Evolutionary conservation across 768 basidiomycete genomes (phyloP), one percentile per base, ranked within the genome.

Genomic region (Kwoniella heveanensis): DNA sequence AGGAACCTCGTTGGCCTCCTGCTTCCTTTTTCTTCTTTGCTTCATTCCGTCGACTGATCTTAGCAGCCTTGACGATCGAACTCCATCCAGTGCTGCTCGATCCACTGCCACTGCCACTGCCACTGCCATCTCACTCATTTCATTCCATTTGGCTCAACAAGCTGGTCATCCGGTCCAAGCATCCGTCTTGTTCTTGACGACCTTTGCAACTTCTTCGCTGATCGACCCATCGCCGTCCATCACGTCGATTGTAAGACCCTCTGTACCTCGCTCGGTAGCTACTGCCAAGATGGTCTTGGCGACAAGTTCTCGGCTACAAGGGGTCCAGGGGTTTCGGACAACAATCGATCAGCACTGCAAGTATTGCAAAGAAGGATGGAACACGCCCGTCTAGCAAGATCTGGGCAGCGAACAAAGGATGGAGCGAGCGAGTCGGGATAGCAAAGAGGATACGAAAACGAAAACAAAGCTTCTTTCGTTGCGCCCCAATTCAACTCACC

Each of bases 181-280:
- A 57, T 71, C 71, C 24, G 72, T 48, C 26, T 54, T 58, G 60
- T 82, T 83, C 71, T 83, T 82, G 62, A 87, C 83, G 37, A 83
- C 83, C 10, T 81, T 80, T 56, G 85, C 82, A 53, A 88, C 69
- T 4, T 82, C 85, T 61, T 83, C 78, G 50, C 82, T 79, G 44
- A 88, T 81, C 0, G 81, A 77, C 0, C 79, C 82, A 1, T 84
- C 81, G 0, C 87, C 86, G 26, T 85, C 84, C 50, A 85, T 82
- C n/a, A 88, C 68, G 72, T 89, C 87, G 54, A 88, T 82, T 1
- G 83, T 85, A 24, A 88, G 79, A 0, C 87, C 87, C 15, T 83
- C 83, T 0, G 85, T 85, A 60, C 84, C 85, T 25, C 85, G 83
- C 55, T 84, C 77, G 27, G 84, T 82, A 17, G 85, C 78, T 10